phyloP scores from a whole-genome alignment of 2,329 filamentous ascomycete species.

The Trichophyton verrucosum region DNA sequence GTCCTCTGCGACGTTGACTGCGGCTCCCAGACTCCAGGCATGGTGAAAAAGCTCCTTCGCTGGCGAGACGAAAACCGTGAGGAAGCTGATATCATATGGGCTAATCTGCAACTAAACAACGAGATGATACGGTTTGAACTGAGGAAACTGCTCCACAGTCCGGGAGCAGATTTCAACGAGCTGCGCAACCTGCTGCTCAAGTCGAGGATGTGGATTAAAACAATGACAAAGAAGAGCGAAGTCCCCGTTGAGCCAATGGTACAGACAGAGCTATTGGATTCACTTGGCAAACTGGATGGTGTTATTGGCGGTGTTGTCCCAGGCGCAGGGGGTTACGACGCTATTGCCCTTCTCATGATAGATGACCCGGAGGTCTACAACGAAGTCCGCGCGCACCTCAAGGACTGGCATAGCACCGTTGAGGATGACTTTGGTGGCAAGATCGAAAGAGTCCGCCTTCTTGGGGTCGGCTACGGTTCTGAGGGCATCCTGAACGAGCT shows the following conservation, averaged over 20 bases:
- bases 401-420: conserved; percentile 47
- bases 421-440: conserved; percentile 35
- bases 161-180: conserved; percentile 36
- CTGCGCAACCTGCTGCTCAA: conserved; percentile 40
- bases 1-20: conserved; percentile 96
- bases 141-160: conserved; percentile 38
- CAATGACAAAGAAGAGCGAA: conserved; percentile 60
- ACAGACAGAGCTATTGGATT: conserved; percentile 76
- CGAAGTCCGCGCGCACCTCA: conserved; percentile 50
- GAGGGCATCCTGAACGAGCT: conserved; percentile 34
- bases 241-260: conserved; percentile 82
- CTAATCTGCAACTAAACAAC: conserved; percentile 60
- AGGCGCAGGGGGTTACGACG: conserved; percentile 88
- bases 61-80: conserved; percentile 59
- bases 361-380: conserved; percentile 55
- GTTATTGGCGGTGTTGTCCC: conserved; percentile 88
- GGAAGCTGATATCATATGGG: conserved; percentile 61
- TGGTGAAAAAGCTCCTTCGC: conserved; percentile 82
- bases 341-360: conserved; percentile 64
- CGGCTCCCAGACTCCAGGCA: conserved; percentile 81
- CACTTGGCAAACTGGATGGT: conserved; percentile 56
- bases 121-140: conserved; percentile 56
- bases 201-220: conserved; percentile 51
- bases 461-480: conserved; percentile 36
- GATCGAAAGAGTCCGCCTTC: conserved; percentile 33